Percentiles rank a stretch among this genome's conserved stretches.
These are phyloP conservation scores for Periconia sp. DNA, from an alignment of 2,329 filamentous ascomycete genomes.

Conservation along the genomic window DNA sequence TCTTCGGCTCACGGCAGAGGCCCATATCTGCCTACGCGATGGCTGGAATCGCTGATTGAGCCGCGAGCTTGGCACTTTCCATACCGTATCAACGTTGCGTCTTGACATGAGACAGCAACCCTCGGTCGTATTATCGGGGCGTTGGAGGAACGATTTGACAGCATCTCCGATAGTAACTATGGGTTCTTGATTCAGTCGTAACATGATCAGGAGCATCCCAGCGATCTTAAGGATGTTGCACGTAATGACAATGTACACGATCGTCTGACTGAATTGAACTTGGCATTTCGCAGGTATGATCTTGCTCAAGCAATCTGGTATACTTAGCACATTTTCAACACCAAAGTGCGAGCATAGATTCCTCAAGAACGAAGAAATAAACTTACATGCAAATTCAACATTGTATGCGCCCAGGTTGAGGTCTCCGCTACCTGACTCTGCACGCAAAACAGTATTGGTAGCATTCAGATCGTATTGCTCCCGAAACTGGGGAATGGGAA, in stretches of 20 bases:
- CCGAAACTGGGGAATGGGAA: constrained; percentile 3
- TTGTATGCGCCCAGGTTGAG: too few relatives aligned
- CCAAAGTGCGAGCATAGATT: too few relatives aligned
- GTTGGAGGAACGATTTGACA: too few relatives aligned
- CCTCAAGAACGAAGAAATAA: too few relatives aligned
- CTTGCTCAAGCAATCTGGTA: constrained; percentile 20
- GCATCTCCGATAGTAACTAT: too few relatives aligned
- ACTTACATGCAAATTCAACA: too few relatives aligned
- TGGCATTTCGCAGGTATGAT: constrained; percentile 11
- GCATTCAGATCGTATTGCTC: not conserved
- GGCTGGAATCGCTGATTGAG: constrained; percentile 5
- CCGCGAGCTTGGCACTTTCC: constrained; percentile 1
- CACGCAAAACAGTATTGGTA: constrained; percentile 1
- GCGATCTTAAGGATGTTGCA: too few relatives aligned
- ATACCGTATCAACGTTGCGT: constrained; percentile 6
- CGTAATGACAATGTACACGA: too few relatives aligned
- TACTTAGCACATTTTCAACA: not conserved
- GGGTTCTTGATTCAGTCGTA: too few relatives aligned
- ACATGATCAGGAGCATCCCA: too few relatives aligned
- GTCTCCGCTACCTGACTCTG: constrained; percentile 1
- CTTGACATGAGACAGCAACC: constrained; percentile 14
- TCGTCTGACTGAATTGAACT: constrained; percentile 16
- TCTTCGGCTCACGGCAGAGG: constrained; percentile 7
- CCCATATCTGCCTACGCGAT: constrained; percentile 5
- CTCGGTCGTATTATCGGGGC: constrained; percentile 20